phyloP scores from a whole-genome alignment of 2,329 filamentous ascomycete genomes.

The Exophiala sideris region DNA sequence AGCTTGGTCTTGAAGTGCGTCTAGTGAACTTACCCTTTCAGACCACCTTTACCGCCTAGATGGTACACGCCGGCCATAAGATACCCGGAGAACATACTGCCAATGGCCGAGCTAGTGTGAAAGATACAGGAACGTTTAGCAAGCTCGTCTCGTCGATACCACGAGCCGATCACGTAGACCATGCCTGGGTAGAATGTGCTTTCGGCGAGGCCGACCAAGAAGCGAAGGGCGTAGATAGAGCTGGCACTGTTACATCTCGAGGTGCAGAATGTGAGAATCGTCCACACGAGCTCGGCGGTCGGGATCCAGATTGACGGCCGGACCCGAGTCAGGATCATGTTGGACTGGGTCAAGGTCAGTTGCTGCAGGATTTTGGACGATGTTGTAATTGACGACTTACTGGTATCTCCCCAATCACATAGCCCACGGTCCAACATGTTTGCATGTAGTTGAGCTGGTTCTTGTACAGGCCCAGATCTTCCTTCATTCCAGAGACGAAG shows the following conservation, averaged over 20 bases:
- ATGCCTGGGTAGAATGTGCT: conserved; percentile 53
- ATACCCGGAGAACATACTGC: conserved; percentile 48
- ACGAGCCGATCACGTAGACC: conserved; percentile 51
- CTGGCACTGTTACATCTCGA: conserved; percentile 42
- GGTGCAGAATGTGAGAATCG: conserved; percentile 56
- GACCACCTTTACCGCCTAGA: conserved; percentile 49
- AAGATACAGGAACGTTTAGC: conserved; percentile 54
- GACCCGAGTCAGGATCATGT: conserved; percentile 48
- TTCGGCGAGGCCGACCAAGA: conserved; percentile 39
- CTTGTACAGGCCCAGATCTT: conserved; percentile 50
- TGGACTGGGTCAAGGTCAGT: conserved; percentile 39
- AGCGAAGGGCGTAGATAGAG: conserved; percentile 29
- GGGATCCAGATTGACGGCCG: conserved; percentile 16
- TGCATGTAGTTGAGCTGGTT: conserved; percentile 57
- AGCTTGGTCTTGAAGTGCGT: neutral
- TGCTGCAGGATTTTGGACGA: neutral
- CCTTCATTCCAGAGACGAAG: conserved; percentile 54
- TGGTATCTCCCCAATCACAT: conserved; percentile 52
- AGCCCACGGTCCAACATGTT: conserved; percentile 61
- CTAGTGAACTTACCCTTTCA: conserved; percentile 36
- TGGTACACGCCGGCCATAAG: conserved; percentile 54
- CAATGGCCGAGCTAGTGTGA: conserved; percentile 47
- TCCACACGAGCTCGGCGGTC: conserved; percentile 47
- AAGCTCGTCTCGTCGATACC: conserved; percentile 49
- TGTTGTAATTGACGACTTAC: neutral